phyloP scores from a whole-genome alignment of 2,329 filamentous ascomycete genomes.

The Cytospora paraplurivora region DNA sequence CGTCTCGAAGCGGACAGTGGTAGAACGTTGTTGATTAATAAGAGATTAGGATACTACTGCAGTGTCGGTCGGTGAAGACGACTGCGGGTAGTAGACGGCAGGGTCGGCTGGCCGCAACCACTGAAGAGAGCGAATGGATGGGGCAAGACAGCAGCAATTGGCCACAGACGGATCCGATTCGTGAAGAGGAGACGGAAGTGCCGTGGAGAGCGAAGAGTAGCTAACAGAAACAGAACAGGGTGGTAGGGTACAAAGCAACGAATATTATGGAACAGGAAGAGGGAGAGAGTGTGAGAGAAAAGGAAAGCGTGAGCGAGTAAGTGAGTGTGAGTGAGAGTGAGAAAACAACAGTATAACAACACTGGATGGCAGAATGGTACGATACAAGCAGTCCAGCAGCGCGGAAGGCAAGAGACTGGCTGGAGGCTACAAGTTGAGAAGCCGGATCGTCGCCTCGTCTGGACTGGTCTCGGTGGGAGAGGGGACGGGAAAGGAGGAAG shows the following conservation, averaged over 20 bases:
- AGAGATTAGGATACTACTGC: constrained; percentile 14
- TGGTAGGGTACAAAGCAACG: constrained; percentile 15
- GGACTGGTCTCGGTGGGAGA: constrained; percentile 20
- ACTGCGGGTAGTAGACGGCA: constrained; percentile 21
- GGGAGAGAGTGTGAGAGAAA: constrained; percentile 1
- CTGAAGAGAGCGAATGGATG: constrained; percentile 12
- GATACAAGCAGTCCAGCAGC: constrained; percentile 11
- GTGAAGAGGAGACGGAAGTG: constrained; percentile 5
- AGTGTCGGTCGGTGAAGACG: constrained; percentile 29
- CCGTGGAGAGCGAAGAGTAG: constrained; percentile 6
- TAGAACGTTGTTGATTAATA: constrained; percentile 14
- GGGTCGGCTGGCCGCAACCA: constrained; percentile 10
- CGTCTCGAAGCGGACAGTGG: constrained; percentile 4
- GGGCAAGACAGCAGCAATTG: constrained; percentile 13
- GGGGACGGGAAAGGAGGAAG: background rate
- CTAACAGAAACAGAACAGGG: constrained; percentile 16
- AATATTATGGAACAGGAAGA: background rate
- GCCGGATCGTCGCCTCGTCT: constrained; percentile 15
- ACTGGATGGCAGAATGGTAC: background rate
- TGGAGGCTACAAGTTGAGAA: constrained; percentile 3
- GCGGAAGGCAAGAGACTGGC: constrained; percentile 1
- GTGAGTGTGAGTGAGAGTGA: constrained; percentile 9
- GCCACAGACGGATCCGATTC: constrained; percentile 10
- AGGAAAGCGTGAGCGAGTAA: background rate
- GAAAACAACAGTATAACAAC: constrained; percentile 10